Conservation (phyloP, 768 basidiomycete genomes). For the Russula dissimulans region DNA sequence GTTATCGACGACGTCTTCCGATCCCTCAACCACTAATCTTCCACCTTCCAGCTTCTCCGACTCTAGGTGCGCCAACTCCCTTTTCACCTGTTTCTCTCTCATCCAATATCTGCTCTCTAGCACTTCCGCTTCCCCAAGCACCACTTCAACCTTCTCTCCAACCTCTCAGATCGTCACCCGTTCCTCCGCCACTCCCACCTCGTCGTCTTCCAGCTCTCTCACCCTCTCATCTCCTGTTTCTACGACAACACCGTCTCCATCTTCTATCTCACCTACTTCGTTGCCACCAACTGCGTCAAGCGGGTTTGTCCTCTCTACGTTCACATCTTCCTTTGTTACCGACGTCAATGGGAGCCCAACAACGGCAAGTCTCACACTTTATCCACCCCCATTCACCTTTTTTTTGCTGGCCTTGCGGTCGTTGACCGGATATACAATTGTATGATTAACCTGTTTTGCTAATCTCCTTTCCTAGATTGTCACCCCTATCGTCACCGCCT, state of each 20-base stretch:
- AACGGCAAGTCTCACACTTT: slow-evolving; percentile 6
- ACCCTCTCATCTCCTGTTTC: neutral
- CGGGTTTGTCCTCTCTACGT: slow-evolving; percentile 4
- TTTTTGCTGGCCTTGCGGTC: neutral
- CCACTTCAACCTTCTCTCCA: neutral
- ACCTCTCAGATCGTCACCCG: neutral
- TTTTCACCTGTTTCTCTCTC: too few species aligned
- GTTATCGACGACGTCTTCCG: too few species aligned
- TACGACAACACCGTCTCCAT: neutral
- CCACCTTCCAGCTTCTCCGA: too few species aligned
- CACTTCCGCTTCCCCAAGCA: too few species aligned
- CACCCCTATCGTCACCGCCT: slow-evolving; percentile 14
- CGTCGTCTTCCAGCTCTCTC: neutral
- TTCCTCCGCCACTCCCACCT: neutral
- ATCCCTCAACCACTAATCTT: too few species aligned
- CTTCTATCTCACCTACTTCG: neutral
- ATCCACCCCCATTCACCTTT: neutral
- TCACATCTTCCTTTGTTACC: slow-evolving; percentile 8
- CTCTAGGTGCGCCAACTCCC: too few species aligned
- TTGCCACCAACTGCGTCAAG: neutral
- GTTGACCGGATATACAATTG: neutral
- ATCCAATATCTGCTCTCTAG: too few species aligned
- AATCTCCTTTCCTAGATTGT: neutral
- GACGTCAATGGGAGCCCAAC: slow-evolving; percentile 13
- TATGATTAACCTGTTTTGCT: neutral